These are phyloP conservation scores for Colletotrichum navitas DNA, from an alignment of 2,329 filamentous ascomycete genomes.

Conservation along the genomic window DNA sequence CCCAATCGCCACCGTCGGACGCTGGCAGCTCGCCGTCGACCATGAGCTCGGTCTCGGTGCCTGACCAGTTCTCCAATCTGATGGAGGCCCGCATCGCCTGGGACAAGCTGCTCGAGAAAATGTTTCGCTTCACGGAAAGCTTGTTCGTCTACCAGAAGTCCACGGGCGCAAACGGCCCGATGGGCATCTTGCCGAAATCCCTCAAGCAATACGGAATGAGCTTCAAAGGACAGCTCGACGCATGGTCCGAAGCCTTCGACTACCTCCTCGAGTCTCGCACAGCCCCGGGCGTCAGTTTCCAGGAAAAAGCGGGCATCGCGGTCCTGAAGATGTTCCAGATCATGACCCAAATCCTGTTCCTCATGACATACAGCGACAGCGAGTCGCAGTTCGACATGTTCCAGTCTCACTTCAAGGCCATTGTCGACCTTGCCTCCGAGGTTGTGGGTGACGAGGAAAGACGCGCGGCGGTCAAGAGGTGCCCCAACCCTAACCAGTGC, in stretches of 20 bases:
- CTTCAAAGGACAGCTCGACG: conserved; percentile 64
- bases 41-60: conserved; percentile 54
- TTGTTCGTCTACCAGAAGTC: conserved; percentile 58
- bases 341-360: conserved; percentile 68
- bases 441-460: conserved; percentile 70
- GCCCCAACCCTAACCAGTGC: conserved; percentile 59
- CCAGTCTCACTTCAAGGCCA: conserved; percentile 63
- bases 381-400: conserved; percentile 71
- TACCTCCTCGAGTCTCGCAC: conserved; percentile 64
- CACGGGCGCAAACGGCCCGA: conserved; percentile 62
- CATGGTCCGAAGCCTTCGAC: conserved; percentile 69
- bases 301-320: conserved; percentile 71
- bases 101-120: conserved; percentile 67
- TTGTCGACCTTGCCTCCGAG: conserved; percentile 70
- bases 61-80: conserved; percentile 61
- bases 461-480: conserved; percentile 60
- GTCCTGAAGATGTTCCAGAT: conserved; percentile 73
- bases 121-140: conserved; percentile 70
- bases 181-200: conserved; percentile 64
- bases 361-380: conserved; percentile 70
- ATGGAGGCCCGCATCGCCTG: conserved; percentile 68
- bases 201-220: conserved; percentile 61
- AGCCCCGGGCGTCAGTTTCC: conserved; percentile 61
- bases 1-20: conserved; percentile 59
- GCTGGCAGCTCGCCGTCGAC: conserved; percentile 56